Conservation (phyloP, 2,329 filamentous ascomycete genomes). For the Phialophora expanda region DNA sequence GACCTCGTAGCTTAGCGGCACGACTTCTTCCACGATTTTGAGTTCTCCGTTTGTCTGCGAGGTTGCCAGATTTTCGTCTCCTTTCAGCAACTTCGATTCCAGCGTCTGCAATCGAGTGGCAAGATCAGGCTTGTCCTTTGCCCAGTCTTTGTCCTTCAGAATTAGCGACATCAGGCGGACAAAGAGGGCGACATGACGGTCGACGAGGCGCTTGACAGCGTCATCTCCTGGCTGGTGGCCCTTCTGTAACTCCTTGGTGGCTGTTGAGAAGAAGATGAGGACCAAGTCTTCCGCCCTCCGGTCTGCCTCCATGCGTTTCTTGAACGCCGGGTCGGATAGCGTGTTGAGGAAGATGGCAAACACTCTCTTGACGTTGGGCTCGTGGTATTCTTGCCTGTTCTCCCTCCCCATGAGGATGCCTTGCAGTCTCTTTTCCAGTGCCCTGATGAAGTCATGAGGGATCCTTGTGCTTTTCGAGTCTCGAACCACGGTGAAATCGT, state of each 20-base stretch:
- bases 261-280: conserved; percentile 93
- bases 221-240: conserved; percentile 79
- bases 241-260: conserved; percentile 86
- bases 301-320: conserved; percentile 92
- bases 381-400: conserved; percentile 83
- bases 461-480: conserved; percentile 73
- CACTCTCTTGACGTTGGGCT: conserved; percentile 86
- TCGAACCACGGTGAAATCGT: conserved; percentile 75
- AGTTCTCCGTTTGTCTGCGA: conserved; percentile 58
- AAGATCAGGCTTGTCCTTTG: conserved; percentile 83
- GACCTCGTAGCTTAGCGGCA: conserved; percentile 86
- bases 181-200: conserved; percentile 93
- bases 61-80: conserved; percentile 84
- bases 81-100: conserved; percentile 90
- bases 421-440: conserved; percentile 77
- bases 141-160: conserved; percentile 81
- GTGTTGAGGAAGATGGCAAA: conserved; percentile 95
- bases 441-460: conserved; percentile 72
- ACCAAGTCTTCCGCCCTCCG: conserved; percentile 89
- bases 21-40: conserved; percentile 76
- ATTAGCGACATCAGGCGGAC: conserved; percentile 82
- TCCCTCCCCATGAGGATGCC: conserved; percentile 82
- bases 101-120: conserved; percentile 77
- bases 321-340: conserved; percentile 85
- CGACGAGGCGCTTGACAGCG: conserved; percentile 87